Percentiles rank a stretch among this genome's conserved stretches.
Conservation (phyloP, 345 rosid species). For the Camelina neglecta region DNA sequence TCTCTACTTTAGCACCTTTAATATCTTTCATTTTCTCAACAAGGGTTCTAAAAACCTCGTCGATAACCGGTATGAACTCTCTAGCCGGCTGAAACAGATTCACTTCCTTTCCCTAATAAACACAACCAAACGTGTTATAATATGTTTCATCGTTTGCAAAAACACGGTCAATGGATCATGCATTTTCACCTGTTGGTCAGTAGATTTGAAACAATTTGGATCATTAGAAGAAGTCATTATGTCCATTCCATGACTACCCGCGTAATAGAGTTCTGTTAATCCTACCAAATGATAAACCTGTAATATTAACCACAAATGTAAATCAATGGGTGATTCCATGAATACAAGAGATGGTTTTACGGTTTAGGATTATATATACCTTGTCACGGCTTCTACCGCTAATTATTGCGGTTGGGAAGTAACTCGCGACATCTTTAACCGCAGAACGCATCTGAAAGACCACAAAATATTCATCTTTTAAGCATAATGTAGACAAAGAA, state of each 20-base stretch:
- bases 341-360: not conserved
- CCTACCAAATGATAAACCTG: constrained; percentile 91
- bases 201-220: constrained; percentile 54
- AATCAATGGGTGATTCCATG: not conserved
- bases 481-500: not conserved
- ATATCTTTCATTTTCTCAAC: constrained; percentile 72
- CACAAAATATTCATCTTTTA: not conserved
- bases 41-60: constrained; percentile 93
- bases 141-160: not conserved
- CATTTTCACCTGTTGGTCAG: constrained; percentile 62
- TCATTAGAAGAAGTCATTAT: constrained; percentile 66
- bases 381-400: constrained; percentile 95
- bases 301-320: not conserved
- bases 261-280: constrained; percentile 88
- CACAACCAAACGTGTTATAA: not conserved
- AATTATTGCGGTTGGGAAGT: constrained; percentile 92
- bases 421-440: constrained; percentile 69
- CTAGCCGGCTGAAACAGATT: constrained; percentile 92
- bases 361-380: constrained; percentile 52
- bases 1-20: constrained; percentile 83
- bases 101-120: constrained; percentile 69
- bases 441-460: constrained; percentile 79
- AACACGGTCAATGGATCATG: not conserved
- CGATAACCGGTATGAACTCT: constrained; percentile 78
- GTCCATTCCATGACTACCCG: constrained; percentile 99